Base-by-base conservation (phyloP, 2,329 filamentous ascomycete genomes). In the Metarhizium humberi region DNA sequence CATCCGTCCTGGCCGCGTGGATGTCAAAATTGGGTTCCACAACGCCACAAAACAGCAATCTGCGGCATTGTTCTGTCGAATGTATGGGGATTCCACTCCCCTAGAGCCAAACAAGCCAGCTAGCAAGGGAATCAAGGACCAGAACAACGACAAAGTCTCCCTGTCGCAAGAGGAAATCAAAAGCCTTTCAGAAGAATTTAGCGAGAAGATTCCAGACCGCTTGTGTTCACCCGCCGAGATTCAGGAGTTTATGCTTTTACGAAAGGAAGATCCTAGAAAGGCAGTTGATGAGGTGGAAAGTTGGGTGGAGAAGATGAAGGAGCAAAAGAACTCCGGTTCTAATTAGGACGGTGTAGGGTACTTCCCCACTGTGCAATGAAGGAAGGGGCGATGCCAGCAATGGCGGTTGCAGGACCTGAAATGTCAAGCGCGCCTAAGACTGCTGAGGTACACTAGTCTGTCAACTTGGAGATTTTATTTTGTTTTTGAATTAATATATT, bases 1-100 rank as follows among this genome's bases (percentile, higher is more conserved):
- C 6, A 84, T 91, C 51, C 78, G 88, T 0, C 87, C 88, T 0
- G 87, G 88, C 1, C 77, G 87, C 1, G 84, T 92, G 4, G 88
- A 92, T 59, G 73, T 86, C 45, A 82, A 87, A 61, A 80, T 91
- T 1, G 74, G 74, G 11, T 88, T 91, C 67, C 76, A 72, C 25
- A 79, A 80, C 58, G 81, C 83, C 1, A 80, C 77, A 2, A 70
- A 71, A 36, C 60, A 68, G 8, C 82, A 85, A 63, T 78, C 80
- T 2, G 67, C 68, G 36, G 80, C 85, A 66, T 71, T 86, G 2
- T 86, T 86, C 58, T 69, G 79, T 60, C 70, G 81, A 25, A 85
- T 85, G 81, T 85, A 84, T 63, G 78, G 79, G 62, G 69, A 54
- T 59, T 10, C 34, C 51, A 13, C 51, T 36, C 48, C 54, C 16